Evolutionary conservation across 345 rosid species (phyloP), one percentile per base, ranked within the genome.

Genomic region (Bruguiera sexangula): DNA sequence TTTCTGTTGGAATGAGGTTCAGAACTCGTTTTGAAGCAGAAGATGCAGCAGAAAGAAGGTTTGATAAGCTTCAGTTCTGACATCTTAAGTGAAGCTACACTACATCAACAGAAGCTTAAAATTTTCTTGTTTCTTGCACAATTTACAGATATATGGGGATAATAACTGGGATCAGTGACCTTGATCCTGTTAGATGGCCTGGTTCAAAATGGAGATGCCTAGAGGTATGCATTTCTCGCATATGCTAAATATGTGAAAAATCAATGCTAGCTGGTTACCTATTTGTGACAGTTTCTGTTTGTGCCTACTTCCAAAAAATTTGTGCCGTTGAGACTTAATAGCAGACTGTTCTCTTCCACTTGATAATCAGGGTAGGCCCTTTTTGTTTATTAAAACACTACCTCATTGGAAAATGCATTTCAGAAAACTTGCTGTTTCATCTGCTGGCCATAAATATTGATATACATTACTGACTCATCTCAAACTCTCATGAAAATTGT

Each of bases 151-250:
- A 78, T 73, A 79, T 86, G 29, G 99, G 99, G 63, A 76, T 92
- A 63, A 86, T 95, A 80, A 84, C 88, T 48, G 90, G 93, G 63
- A 75, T 90, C 69, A 85, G 88, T 69, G 99, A 95, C 66, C 66
- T 87, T 53, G 99, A 95, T 83, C 98, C 98, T 71, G 68, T 76
- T 65, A 79, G 98, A 75, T 95, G 99, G 99, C 89, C 94, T 68
- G 85, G 88, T 69, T 95, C 99, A 19, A 95, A 90, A 82, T 95
- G 99, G 99, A 85, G 91, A 84, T 89, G 97, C 81, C 87, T 95
- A 61, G 34, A 72, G 91, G 99, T 94, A 85, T 59, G 75, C 62
- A 3, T 27, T 43, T 64, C 43, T 48, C 15, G 8, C 18, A 24
- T 52, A 50, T 52, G 30, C 54, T 27, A 22, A 19, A 21, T n/a